phyloP scores from a whole-genome alignment of 768 basidiomycete genomes.

The Rhodotorula diobovata region DNA sequence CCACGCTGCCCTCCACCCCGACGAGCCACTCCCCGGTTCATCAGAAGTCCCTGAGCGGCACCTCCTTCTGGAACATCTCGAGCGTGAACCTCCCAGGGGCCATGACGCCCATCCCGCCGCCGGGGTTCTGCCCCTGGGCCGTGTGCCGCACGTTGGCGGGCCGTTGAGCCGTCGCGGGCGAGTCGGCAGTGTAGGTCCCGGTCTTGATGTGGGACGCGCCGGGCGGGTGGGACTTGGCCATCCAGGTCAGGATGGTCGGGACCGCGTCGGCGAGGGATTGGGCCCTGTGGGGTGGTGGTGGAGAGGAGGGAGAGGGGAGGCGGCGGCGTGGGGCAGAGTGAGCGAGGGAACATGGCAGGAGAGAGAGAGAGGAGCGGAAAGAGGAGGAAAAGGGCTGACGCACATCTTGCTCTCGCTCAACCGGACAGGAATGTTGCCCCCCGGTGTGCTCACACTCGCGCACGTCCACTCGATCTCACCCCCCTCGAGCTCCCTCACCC shows the following conservation, averaged over 20 bases:
- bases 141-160: constrained; percentile 18
- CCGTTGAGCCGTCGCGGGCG: constrained; percentile 1
- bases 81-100: constrained; percentile 18
- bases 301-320: not conserved
- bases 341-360: too few species aligned
- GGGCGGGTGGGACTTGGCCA: constrained; percentile 19
- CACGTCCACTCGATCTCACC: constrained; percentile 29
- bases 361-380: not conserved
- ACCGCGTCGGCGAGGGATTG: constrained; percentile 30
- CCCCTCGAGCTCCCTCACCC: constrained; percentile 21
- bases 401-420: constrained; percentile 33
- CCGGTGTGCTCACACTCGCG: constrained; percentile 34
- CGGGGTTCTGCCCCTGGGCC: constrained; percentile 5
- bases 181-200: constrained; percentile 10
- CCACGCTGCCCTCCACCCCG: too few species aligned
- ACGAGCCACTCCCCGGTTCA: not conserved
- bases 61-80: constrained; percentile 25
- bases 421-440: constrained; percentile 33
- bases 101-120: constrained; percentile 26
- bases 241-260: constrained; percentile 21
- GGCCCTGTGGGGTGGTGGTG: not conserved
- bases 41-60: constrained; percentile 21
- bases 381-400: not conserved
- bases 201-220: not conserved
- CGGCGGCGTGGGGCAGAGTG: too few species aligned